Conservation (phyloP, 2,329 filamentous ascomycete genomes). For the Herpotrichia juniperi region DNA sequence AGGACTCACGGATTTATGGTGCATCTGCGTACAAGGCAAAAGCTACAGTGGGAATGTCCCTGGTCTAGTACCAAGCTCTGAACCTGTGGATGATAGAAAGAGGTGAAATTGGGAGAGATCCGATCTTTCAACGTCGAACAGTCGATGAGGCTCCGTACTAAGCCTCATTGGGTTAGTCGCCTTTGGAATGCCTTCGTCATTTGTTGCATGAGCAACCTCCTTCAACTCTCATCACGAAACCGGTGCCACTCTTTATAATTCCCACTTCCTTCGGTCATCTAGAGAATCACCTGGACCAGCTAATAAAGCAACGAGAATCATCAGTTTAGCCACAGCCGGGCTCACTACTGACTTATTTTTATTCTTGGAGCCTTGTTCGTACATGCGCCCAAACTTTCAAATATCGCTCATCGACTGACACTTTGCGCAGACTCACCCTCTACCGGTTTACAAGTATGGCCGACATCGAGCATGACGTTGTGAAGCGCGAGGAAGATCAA, state of each 20-base stretch:
- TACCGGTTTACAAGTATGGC: constrained; percentile 26
- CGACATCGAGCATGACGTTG: constrained; percentile 32
- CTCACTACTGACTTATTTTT: constrained; percentile 1
- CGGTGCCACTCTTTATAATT: not conserved
- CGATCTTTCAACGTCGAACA: no score
- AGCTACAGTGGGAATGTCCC: no score
- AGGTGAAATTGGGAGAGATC: no score
- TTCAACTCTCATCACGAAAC: not conserved
- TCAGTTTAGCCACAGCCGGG: not conserved
- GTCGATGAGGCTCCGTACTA: constrained; percentile 2
- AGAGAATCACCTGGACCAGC: no score
- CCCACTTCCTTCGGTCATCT: not conserved
- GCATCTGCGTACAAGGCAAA: no score
- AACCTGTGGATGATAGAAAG: no score
- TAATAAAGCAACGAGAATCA: not conserved
- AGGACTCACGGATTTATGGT: no score
- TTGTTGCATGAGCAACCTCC: constrained; percentile 2
- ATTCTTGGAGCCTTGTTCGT: constrained; percentile 2
- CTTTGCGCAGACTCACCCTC: not conserved
- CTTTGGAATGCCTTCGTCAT: not conserved
- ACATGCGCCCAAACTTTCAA: not conserved
- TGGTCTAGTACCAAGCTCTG: no score
- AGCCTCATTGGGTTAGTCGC: no score
- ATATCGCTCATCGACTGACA: not conserved
- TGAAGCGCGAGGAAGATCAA: constrained; percentile 39